Evolutionary conservation across 2,329 filamentous ascomycete species (phyloP).

Genomic region (Penicillium griseofulvum): DNA sequence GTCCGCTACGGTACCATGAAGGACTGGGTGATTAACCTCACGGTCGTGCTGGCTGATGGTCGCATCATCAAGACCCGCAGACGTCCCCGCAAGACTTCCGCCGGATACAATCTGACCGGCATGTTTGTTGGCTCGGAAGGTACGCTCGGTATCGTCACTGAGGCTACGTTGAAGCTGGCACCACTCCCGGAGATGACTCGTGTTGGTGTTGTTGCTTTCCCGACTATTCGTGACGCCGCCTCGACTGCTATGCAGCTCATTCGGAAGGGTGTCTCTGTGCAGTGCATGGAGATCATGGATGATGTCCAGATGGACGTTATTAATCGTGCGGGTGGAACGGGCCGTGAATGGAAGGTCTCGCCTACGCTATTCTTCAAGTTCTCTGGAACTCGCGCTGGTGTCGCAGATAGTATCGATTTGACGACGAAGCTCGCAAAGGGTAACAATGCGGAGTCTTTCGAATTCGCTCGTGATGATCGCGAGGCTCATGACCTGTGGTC

Average conservation of each 20-base stretch:
- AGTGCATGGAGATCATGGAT: conserved; percentile 64
- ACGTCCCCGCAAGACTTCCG: conserved; percentile 66
- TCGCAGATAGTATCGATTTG: conserved; percentile 70
- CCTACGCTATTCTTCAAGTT: conserved; percentile 55
- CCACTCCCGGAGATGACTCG: conserved; percentile 62
- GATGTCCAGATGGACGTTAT: conserved; percentile 64
- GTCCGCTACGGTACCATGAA: conserved; percentile 72
- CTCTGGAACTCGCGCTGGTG: conserved; percentile 72
- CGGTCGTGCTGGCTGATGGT: conserved; percentile 68
- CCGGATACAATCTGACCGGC: conserved; percentile 68
- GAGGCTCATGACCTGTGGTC: conserved; percentile 60
- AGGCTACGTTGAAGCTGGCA: conserved; percentile 66
- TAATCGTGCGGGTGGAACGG: conserved; percentile 62
- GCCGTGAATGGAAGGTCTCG: conserved; percentile 44
- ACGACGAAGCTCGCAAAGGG: conserved; percentile 66
- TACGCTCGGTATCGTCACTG: conserved; percentile 68
- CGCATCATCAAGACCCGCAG: conserved; percentile 59
- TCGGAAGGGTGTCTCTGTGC: conserved; percentile 63
- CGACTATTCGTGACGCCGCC: conserved; percentile 60
- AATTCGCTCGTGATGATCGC: conserved; percentile 54
- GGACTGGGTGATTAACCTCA: conserved; percentile 70
- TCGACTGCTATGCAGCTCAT: conserved; percentile 64
- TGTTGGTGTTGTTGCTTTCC: conserved; percentile 63
- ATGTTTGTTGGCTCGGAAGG: conserved; percentile 71
- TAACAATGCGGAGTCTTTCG: conserved; percentile 56